A percentile compares a stretch with the other conserved stretches of the same genome.
phyloP scores from a whole-genome alignment of 1,284 basidiomycete species.

The Cutaneotrichosporon arboriforme region DNA sequence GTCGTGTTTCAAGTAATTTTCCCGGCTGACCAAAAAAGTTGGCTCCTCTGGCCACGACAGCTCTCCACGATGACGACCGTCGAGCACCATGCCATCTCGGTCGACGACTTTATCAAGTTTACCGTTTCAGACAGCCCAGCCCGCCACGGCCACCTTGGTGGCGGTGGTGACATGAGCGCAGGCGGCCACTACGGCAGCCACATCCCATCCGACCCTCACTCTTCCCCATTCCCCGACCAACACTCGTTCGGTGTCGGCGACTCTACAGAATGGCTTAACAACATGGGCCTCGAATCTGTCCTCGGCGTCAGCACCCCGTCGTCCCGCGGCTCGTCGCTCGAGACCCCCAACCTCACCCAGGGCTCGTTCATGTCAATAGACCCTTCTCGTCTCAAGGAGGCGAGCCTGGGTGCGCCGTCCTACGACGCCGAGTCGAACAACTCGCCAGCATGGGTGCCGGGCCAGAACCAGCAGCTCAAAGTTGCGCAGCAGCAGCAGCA shows the following conservation, averaged over 20 bases:
- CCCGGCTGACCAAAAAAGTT: too few relatives aligned
- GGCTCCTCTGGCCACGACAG: too few relatives aligned
- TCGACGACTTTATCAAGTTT: constrained; percentile 20
- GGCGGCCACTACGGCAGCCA: constrained; percentile 2
- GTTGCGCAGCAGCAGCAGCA: background rate
- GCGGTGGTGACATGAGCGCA: background rate
- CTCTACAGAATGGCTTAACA: constrained; percentile 9
- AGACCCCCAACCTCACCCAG: constrained; percentile 14
- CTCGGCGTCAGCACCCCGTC: constrained; percentile 7
- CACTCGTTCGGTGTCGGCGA: constrained; percentile 10
- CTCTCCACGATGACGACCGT: constrained; percentile 2
- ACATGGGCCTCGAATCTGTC: constrained; percentile 9
- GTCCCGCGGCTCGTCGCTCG: constrained; percentile 16
- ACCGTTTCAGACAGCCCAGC: constrained; percentile 7
- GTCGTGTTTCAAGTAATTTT: too few relatives aligned
- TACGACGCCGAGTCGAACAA: background rate
- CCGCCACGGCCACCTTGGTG: background rate
- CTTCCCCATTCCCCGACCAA: constrained; percentile 10
- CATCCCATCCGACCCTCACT: background rate
- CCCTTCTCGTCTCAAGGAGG: constrained; percentile 14
- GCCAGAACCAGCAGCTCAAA: background rate
- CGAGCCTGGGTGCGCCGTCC: background rate
- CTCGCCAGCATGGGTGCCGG: constrained; percentile 1
- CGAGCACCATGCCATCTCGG: constrained; percentile 1
- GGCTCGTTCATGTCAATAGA: constrained; percentile 11